These are phyloP conservation scores for Umbilicus rupestris DNA, from an alignment of 164 flowering plant genomes.

Conservation along the genomic window DNA sequence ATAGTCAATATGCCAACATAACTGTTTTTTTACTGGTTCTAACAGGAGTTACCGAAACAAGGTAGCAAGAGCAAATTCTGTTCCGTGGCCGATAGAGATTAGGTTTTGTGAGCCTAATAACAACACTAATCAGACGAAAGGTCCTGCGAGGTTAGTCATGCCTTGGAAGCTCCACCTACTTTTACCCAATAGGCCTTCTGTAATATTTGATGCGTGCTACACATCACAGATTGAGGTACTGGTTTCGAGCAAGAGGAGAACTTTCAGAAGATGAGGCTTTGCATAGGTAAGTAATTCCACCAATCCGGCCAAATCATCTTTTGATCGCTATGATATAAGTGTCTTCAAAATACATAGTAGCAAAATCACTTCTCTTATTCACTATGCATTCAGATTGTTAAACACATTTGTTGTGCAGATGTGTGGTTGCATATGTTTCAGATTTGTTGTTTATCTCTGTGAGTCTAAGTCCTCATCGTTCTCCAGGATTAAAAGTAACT, in stretches of 20 bases:
- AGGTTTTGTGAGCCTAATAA: slow-evolving; percentile 2
- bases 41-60: slow-evolving; percentile 8
- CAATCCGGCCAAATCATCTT: background rate
- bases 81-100: slow-evolving; percentile 7
- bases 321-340: background rate
- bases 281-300: background rate
- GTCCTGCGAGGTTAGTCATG: slow-evolving; percentile 5
- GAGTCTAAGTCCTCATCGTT: slow-evolving; percentile 76
- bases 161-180: slow-evolving; percentile 9
- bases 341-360: background rate
- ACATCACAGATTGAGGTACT: slow-evolving; percentile 4
- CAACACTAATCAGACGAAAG: background rate
- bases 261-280: slow-evolving; percentile 11
- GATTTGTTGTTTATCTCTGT: slow-evolving; percentile 59
- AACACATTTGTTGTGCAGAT: slow-evolving; percentile 41
- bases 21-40: background rate
- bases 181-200: slow-evolving; percentile 58
- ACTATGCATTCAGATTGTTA: background rate
- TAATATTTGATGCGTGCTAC: background rate
- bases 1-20: too few relatives aligned
- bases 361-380: background rate
- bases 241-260: slow-evolving; percentile 5
- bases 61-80: background rate
- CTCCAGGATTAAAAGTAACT: slow-evolving; percentile 41
- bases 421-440: slow-evolving; percentile 81